Evolutionary conservation across 768 basidiomycete genomes (phyloP), one percentile per base, ranked within the genome.

Genomic region (Leccinellum rugosiceps): DNA sequence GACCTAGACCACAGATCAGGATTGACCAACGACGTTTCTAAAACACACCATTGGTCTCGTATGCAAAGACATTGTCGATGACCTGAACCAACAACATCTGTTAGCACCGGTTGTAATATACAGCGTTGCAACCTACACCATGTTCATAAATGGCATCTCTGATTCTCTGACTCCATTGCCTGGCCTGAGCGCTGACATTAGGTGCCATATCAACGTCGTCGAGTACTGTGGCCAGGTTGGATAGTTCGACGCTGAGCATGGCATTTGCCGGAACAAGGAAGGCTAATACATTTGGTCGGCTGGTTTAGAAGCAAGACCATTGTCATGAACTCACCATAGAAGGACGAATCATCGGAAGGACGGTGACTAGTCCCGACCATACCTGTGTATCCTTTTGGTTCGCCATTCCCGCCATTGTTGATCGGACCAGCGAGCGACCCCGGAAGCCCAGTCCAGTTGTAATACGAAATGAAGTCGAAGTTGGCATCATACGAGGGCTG

Each of bases 231-330:
- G 84, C 86, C 28, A 91, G 68, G 63, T 89, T 76, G 8, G 64
- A 72, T 44, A 90, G 71, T 66, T 92, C 88, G 17, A 91, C 87
- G 55, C 84, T 87, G 53, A 92, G 75, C 88, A 92, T 90, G 7
- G 89, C 90, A 71, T 92, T 92, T 7, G 87, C 89, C 3, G 90
- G 85, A 0, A 84, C 87, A 57, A 89, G 75, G 71, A 88, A 92
- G 4, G 89, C 88, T 89, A 51, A 9, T n/a, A 17, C 31, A 50
- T n/a, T 47, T 6, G 50, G 50, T 62, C 19, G 25, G 53, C 25
- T 19, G 13, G 44, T 8, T 35, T 25, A 2, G 21, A 15, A 55
- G n/a, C 21, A 26, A 51, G 4, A 38, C 10, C 21, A 5, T 54
- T n/a, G 7, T 41, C 21, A 9, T 6, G 26, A 32, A 64, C 74